Conservation (phyloP, 306 rosid species). For the Oxytropis ochrocephala region DNA sequence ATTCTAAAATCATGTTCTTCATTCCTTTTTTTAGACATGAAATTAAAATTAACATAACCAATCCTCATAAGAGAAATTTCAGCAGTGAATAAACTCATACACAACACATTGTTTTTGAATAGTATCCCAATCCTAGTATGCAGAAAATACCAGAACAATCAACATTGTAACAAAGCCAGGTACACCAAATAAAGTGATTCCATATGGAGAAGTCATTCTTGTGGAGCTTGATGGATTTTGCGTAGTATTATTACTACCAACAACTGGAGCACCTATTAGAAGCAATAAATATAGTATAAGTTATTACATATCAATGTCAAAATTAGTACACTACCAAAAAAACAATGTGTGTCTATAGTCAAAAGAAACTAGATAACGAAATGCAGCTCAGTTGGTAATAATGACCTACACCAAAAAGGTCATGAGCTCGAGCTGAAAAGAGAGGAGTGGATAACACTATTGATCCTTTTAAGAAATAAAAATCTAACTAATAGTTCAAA, state of each 20-base stretch:
- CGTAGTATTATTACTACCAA: background rate
- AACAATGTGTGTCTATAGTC: too few species aligned
- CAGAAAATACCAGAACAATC: conserved; percentile 16
- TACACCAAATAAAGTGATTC: background rate
- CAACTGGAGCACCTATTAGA: background rate
- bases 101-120: background rate
- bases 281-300: background rate
- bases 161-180: conserved; percentile 23
- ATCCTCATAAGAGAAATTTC: background rate
- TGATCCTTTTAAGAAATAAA: too few species aligned
- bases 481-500: background rate
- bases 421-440: too few species aligned
- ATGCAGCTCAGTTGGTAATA: too few species aligned
- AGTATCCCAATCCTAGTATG: background rate
- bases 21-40: background rate
- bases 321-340: too few species aligned
- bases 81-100: background rate
- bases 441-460: too few species aligned
- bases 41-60: background rate
- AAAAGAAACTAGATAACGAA: too few species aligned
- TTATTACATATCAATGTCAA: background rate
- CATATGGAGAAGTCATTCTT: conserved; percentile 19
- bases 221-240: background rate
- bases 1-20: background rate
- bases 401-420: too few species aligned